Evolutionary conservation across 139 green algal species (phyloP).

Genomic region (Yamagishiella unicocca): DNA sequence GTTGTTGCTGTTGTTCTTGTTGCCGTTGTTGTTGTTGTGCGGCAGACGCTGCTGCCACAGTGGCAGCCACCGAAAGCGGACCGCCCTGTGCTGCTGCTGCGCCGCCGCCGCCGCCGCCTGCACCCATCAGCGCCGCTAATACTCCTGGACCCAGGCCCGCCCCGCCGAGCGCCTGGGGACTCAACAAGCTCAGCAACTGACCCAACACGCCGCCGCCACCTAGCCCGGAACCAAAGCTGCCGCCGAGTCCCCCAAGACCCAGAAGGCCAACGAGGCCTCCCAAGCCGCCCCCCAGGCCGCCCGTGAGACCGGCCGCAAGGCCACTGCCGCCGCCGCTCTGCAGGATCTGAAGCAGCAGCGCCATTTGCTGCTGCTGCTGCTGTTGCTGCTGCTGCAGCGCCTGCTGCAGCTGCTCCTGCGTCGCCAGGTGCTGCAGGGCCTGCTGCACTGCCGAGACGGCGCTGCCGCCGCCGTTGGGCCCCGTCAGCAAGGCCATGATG

Average conservation of each 20-base stretch:
- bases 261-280: neutral
- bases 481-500: neutral
- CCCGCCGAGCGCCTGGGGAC: neutral
- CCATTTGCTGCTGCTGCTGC: constrained; percentile 11
- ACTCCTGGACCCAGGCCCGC: neutral
- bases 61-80: too few relatives aligned
- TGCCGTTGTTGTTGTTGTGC: neutral
- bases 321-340: neutral
- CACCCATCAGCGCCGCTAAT: neutral
- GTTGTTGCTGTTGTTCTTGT: neutral
- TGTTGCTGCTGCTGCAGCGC: constrained; percentile 21
- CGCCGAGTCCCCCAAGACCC: neutral
- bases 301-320: neutral
- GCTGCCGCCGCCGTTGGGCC: neutral
- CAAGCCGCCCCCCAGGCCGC: neutral
- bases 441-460: neutral
- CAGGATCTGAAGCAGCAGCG: constrained; percentile 9
- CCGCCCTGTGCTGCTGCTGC: neutral
- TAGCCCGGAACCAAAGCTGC: neutral
- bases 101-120: neutral
- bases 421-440: constrained; percentile 2
- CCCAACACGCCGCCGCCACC: constrained; percentile 1
- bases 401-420: constrained; percentile 3
- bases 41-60: neutral
- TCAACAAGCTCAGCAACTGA: neutral